A percentile compares a stretch with the other conserved stretches of the same genome.
Conservation (phyloP, 1,284 basidiomycete genomes). For the Ustilago esculenta region DNA sequence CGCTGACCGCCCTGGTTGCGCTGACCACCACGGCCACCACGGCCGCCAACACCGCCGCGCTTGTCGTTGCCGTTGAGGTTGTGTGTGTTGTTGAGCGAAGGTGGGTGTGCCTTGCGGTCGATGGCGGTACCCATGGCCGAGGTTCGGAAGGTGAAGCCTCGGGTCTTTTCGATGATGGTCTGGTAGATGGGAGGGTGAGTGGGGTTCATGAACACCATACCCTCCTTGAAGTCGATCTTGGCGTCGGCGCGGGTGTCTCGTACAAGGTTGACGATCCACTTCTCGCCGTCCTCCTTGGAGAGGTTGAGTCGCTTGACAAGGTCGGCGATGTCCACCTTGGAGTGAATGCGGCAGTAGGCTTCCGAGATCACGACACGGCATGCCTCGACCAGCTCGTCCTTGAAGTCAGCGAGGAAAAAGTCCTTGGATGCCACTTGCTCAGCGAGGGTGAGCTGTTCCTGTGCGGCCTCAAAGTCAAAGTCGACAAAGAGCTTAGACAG, state of each 20-base stretch:
- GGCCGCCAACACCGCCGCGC: constrained; percentile 49
- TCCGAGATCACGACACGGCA: constrained; percentile 94
- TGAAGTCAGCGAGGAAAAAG: constrained; percentile 91
- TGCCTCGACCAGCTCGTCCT: constrained; percentile 93
- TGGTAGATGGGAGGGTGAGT: constrained; percentile 91
- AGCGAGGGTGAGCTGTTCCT: constrained; percentile 80
- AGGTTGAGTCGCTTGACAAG: constrained; percentile 92
- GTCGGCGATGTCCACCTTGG: constrained; percentile 94
- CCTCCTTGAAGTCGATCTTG: constrained; percentile 96
- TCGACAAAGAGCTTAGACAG: constrained; percentile 91
- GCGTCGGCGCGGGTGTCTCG: constrained; percentile 96
- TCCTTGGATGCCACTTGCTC: constrained; percentile 87
- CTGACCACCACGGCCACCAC: constrained; percentile 56
- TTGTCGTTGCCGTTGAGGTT: constrained; percentile 51
- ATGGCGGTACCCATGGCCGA: constrained; percentile 89
- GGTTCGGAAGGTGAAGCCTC: constrained; percentile 88
- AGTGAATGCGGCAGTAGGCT: constrained; percentile 96
- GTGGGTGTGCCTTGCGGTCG: constrained; percentile 70
- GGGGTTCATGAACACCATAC: constrained; percentile 93
- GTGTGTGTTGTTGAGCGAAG: constrained; percentile 44
- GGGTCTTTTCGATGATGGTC: constrained; percentile 93
- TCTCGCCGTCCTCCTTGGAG: constrained; percentile 91
- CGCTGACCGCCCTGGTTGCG: constrained; percentile 46
- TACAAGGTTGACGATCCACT: constrained; percentile 99
- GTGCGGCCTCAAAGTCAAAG: constrained; percentile 89